A percentile compares a stretch with the other conserved stretches of the same genome.
phyloP scores from a whole-genome alignment of 148 eudicot genomes.

The Rhododendron ferrugineum region DNA sequence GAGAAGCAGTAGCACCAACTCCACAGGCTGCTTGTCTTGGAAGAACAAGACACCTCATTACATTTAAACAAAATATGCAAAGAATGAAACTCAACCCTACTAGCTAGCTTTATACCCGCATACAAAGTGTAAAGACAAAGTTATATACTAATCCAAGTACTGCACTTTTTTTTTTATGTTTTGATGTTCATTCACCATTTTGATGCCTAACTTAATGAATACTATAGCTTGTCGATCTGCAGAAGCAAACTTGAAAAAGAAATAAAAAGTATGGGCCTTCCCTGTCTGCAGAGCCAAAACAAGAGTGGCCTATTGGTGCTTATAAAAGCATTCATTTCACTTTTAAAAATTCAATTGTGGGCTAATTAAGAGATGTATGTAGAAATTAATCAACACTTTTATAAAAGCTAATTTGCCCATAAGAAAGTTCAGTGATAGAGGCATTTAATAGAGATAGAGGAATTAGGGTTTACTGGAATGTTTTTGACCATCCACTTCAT shows the following conservation, averaged over 20 bases:
- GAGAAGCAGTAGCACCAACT: slow-evolving; percentile 1
- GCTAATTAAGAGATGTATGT: background rate
- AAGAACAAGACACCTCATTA: slow-evolving; percentile 27
- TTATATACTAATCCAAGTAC: slow-evolving; percentile 27
- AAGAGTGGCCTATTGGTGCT: slow-evolving; percentile 15
- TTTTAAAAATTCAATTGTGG: background rate
- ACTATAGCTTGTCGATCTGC: slow-evolving; percentile 40
- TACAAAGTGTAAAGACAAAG: slow-evolving; percentile 22
- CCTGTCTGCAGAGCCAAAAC: slow-evolving; percentile 26
- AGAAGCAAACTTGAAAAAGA: slow-evolving; percentile 26
- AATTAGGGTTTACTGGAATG: background rate
- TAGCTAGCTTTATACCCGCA: slow-evolving; percentile 26
- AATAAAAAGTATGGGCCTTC: slow-evolving; percentile 33
- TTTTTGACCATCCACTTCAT: background rate
- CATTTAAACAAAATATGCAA: slow-evolving; percentile 1
- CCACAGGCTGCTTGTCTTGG: slow-evolving; percentile 18
- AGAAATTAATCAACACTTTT: background rate
- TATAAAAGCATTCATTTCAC: slow-evolving; percentile 8
- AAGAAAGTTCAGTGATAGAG: background rate
- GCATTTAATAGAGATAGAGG: background rate
- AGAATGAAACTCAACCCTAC: slow-evolving; percentile 14
- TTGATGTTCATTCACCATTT: slow-evolving; percentile 19
- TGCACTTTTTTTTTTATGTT: background rate
- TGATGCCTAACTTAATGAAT: slow-evolving; percentile 51
- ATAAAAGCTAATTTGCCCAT: background rate